A percentile compares a stretch with the other conserved stretches of the same genome.
Evolutionary conservation across 1,284 basidiomycete genomes (phyloP).

Genomic region (Stereum hirsutum): DNA sequence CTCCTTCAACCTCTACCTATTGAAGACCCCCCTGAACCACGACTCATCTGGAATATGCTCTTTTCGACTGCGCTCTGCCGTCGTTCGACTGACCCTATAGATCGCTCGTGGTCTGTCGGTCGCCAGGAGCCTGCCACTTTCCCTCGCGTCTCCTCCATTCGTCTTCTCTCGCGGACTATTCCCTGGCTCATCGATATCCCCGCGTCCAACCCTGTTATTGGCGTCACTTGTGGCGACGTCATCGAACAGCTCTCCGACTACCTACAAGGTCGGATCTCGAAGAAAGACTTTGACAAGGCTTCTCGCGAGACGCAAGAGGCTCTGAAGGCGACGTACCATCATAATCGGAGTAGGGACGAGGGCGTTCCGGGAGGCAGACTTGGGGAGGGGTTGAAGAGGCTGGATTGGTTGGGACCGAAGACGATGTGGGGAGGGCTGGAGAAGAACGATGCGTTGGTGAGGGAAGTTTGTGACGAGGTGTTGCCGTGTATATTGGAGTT

Average conservation of each 20-base stretch:
- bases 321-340: slow-evolving; percentile 42
- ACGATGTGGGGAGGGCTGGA: slow-evolving; percentile 56
- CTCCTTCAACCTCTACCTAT: slow-evolving; percentile 43
- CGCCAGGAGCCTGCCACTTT: slow-evolving; percentile 66
- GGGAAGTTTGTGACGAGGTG: slow-evolving; percentile 31
- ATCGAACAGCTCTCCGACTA: slow-evolving; percentile 45
- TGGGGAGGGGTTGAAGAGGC: slow-evolving; percentile 45
- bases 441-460: slow-evolving; percentile 29
- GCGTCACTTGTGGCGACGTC: slow-evolving; percentile 68
- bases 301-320: slow-evolving; percentile 23
- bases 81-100: slow-evolving; percentile 44
- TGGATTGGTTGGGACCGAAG: slow-evolving; percentile 52
- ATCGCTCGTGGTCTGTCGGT: slow-evolving; percentile 61
- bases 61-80: slow-evolving; percentile 52
- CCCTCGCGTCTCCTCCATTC: slow-evolving; percentile 49
- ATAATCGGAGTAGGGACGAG: slow-evolving; percentile 51
- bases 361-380: slow-evolving; percentile 61
- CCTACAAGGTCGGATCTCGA: slow-evolving; percentile 39
- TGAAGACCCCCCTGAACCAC: slow-evolving; percentile 26
- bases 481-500: slow-evolving; percentile 55
- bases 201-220: slow-evolving; percentile 38
- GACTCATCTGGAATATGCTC: slow-evolving; percentile 69
- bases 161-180: slow-evolving; percentile 39
- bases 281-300: slow-evolving; percentile 40
- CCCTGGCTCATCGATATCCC: slow-evolving; percentile 52